Base-by-base conservation (phyloP, 2,329 filamentous ascomycete genomes). In the Ophiocordyceps camponoti-rufipedis region DNA sequence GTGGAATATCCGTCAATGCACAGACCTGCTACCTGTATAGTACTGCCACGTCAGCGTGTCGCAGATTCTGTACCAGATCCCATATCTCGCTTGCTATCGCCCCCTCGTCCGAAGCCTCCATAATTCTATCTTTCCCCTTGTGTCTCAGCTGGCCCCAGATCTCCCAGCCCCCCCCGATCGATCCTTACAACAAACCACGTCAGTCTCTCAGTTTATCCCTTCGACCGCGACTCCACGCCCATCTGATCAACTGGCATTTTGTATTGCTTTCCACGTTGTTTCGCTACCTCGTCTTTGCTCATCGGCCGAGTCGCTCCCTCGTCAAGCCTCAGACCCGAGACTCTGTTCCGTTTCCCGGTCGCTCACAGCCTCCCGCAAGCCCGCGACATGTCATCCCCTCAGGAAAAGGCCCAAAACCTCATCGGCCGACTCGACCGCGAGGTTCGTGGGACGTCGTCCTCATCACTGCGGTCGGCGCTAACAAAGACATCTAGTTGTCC, bases 361-460 rank as follows among this genome's bases (percentile, higher is more conserved):
- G 29, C 12, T 9, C 29, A 12, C 29, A 31, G 29, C 16, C 46
- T 51, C 43, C 47, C 46, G 46, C 40, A 23, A 28, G 7, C 44
- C 45, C 45, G 45, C 48, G 41, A 55, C 64, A 75, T 58, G 55
- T 86, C 86, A 81, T 71, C 73, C 51, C 72, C 80, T 55, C 82
- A 86, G 66, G 82, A 86, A 57, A 80, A 79, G 64, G 76, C 81
- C 53, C 81, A 86, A 65, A 72, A 82, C 58, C 81, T 85, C 59
- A 72, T 91, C 60, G 74, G 75, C 56, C 74, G 81, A 68, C 80
- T 93, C 67, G 85, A 93, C 68, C 81, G 79, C 60, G 83, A 87
- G 80, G 84, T 88, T 67, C 53, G 76, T 68, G 41, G 42, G 11
- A 23, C 8, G 13, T 31, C 8, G 13, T 31, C 41, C n/a, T 14